Base-by-base conservation (phyloP, 2,329 filamentous ascomycete species). In the Aspergillus niger region DNA sequence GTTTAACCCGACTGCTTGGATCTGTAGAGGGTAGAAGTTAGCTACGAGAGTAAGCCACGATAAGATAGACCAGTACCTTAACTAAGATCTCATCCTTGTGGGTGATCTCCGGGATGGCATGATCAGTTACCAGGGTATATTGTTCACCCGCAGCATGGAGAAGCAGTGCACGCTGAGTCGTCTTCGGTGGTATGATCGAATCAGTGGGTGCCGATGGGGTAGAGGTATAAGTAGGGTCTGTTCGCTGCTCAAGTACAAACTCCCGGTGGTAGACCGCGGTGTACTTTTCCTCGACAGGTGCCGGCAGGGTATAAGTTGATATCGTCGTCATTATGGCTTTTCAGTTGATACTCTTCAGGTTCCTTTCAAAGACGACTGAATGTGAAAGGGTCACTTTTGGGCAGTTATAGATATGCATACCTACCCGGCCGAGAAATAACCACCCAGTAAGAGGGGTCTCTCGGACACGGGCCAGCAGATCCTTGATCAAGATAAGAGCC, bases 1-100 rank as follows among this genome's bases (percentile, higher is more conserved):
- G 67, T 92, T 92, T 39, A 92, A 76, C 0, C 90, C 89, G 66
- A 91, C 87, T 11, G 85, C 84, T 39, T 83, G 77, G 1, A 86
- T 79, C 74, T 76, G 57, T 2, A 8, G 36, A 22, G 7, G 51
- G 57, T 28, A 36, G 52, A 30, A 5, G 17, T 13, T n/a, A 28
- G 6, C 0, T 5, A 2, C 0, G 26, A 7, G 11, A 44, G 3
- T 8, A 5, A 24, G 10, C 3, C 5, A 30, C 8, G 3, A 30
- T 30, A 11, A 8, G 5, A 28, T 30, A 49, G 32, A 32, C 41
- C 10, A 11, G 13, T 67, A 76, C 83, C 69, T 83, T 84, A n/a
- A 91, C 82, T 5, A 91, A 76, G 5, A 91, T 74, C 67, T 91
- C 86, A 47, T 77, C 76, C 54, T 79, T 73, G 30, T 77, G 69